Base-by-base conservation (phyloP, 2,329 filamentous ascomycete genomes). In the Bipolaris oryzae region DNA sequence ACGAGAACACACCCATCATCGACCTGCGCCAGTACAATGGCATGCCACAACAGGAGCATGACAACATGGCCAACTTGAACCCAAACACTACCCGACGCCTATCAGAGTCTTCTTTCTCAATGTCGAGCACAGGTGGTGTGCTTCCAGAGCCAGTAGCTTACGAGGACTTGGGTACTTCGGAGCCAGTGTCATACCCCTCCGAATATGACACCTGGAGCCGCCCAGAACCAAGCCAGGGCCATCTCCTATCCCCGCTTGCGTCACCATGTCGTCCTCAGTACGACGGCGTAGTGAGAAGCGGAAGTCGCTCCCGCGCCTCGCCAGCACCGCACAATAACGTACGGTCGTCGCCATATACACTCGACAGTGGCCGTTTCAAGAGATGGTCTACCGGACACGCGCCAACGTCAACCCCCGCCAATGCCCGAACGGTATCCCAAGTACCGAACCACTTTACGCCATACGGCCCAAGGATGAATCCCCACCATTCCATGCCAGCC, bases 81-180 rank as follows among this genome's bases (percentile, higher is more conserved):
- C 78, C 77, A n/a, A 74, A 82, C 43, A 82, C 84, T 60, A 80
- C 82, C 44, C 82, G 88, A 57, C 84, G 87, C 59, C 84, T 90
- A 80, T 90, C 89, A 18, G 88, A 88, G 45, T 90, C 89, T 2
- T 90, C 89, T 1, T 89, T 90, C 69, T 89, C 88, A 37, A 84
- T 91, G 77, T 91, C 89, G 15, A 90, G 77, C 60, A 77, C 73
- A 23, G 76, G 87, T 18, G 65, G 65, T 33, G 76, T 81, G 20
- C 78, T 89, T 39, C 88, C 87, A 5, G 88, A 91, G 66, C 85
- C 90, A 73, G 82, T 87, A 47, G 86, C 87, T 3, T 90, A 89
- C 70, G 88, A 92, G 55, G 88, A 92, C 62, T 85, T 89, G 69
- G 87, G 88, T 15, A 79, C 87, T 21, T 89, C 88, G 7, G 88